A percentile compares a stretch with the other conserved stretches of the same genome.
These are phyloP conservation scores for Capillidium heterosporum DNA, from an alignment of 371 early-diverging fungal species.

Conservation along the genomic window DNA sequence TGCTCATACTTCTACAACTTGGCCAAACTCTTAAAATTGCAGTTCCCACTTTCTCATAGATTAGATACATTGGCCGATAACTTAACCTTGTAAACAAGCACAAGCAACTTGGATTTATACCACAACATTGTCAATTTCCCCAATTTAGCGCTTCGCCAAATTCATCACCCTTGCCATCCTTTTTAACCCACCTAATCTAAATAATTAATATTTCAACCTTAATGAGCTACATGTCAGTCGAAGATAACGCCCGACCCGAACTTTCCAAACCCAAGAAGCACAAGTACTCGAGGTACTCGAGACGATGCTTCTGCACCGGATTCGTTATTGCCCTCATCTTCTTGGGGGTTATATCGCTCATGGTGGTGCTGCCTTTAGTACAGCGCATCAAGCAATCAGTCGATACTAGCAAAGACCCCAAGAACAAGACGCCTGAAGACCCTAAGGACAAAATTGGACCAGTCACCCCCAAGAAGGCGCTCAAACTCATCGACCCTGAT, in stretches of 20 bases:
- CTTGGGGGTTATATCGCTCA: neutral
- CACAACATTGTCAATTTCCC: too few species aligned
- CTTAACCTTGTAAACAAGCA: too few species aligned
- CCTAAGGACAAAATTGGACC: neutral
- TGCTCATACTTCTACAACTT: too few species aligned
- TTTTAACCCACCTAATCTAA: too few species aligned
- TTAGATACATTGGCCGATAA: too few species aligned
- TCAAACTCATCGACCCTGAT: slow-evolving; percentile 10
- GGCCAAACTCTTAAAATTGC: too few species aligned
- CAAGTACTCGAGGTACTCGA: neutral
- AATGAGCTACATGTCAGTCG: neutral
- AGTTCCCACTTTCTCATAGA: too few species aligned
- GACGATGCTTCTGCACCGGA: slow-evolving; percentile 2
- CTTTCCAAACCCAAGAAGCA: neutral
- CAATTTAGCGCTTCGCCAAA: too few species aligned
- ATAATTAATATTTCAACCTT: too few species aligned
- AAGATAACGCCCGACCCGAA: neutral
- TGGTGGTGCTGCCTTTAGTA: slow-evolving; percentile 3
- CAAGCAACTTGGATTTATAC: too few species aligned
- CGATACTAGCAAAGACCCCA: neutral
- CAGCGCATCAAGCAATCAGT: neutral
- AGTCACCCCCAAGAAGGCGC: neutral
- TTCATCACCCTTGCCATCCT: too few species aligned
- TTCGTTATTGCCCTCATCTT: slow-evolving; percentile 1
- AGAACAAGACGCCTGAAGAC: neutral